Conservation (phyloP, 176 grass and related monocot species). For the Eragrostis curvula region DNA sequence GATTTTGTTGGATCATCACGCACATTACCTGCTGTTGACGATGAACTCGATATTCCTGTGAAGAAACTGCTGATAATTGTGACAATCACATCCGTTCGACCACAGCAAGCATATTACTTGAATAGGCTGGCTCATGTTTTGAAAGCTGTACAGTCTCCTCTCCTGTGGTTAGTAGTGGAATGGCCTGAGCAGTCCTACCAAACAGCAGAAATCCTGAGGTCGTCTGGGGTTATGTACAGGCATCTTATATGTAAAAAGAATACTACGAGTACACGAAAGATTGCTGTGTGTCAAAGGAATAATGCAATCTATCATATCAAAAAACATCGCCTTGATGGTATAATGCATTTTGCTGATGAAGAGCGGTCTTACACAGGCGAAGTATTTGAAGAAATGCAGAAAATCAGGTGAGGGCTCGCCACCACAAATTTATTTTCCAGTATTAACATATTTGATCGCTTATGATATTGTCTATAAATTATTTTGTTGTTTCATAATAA, state of each 20-base stretch:
- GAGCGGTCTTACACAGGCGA: slow-evolving; percentile 71
- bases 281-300: slow-evolving; percentile 81
- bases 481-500: not conserved
- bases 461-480: not conserved
- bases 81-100: slow-evolving; percentile 82
- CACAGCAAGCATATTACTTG: slow-evolving; percentile 85
- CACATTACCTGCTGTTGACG: slow-evolving; percentile 1
- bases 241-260: slow-evolving; percentile 89
- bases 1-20: slow-evolving; percentile 44
- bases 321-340: slow-evolving; percentile 92
- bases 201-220: slow-evolving; percentile 81
- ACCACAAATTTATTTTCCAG: not conserved
- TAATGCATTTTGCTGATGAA: slow-evolving; percentile 94
- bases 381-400: slow-evolving; percentile 93
- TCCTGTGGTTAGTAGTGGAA: slow-evolving; percentile 95
- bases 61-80: slow-evolving; percentile 92
- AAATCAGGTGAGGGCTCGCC: slow-evolving; percentile 66
- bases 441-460: not conserved
- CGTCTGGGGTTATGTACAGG: slow-evolving; percentile 91
- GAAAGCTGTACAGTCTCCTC: slow-evolving; percentile 68
- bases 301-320: slow-evolving; percentile 87
- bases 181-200: slow-evolving; percentile 63
- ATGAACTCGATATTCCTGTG: slow-evolving; percentile 32
- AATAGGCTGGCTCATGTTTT: slow-evolving; percentile 85
- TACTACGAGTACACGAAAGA: slow-evolving; percentile 62